A percentile compares a stretch with the other conserved stretches of the same genome.
These are phyloP conservation scores for Aspergillus caelatus DNA, from an alignment of 2,329 filamentous ascomycete species.

Conservation along the genomic window DNA sequence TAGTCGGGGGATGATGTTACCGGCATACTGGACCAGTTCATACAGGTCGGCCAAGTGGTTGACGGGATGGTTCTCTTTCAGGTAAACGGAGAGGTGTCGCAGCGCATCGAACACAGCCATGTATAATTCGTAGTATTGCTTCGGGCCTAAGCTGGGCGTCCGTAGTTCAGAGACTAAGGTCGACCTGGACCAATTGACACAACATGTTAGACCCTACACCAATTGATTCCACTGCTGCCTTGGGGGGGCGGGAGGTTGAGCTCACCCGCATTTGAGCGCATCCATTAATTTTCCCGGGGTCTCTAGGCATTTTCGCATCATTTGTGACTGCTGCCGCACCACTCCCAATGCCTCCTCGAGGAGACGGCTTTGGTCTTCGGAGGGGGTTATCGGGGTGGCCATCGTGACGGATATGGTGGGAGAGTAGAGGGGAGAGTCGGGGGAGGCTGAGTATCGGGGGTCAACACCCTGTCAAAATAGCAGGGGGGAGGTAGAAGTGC, in stretches of 20 bases:
- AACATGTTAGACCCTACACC: conserved; percentile 6
- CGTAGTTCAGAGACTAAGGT: conserved; percentile 98
- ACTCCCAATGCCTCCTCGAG: conserved; percentile 96
- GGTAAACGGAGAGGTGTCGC: conserved; percentile 92
- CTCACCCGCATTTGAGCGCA: conserved; percentile 98
- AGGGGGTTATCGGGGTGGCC: conserved; percentile 60
- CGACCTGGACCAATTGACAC: conserved; percentile 63
- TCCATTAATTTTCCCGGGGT: conserved; percentile 99
- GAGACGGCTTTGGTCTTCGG: conserved; percentile 84
- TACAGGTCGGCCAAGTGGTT: conserved; percentile 98
- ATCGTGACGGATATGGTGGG: conserved; percentile 41
- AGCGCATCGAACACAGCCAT: conserved; percentile 99
- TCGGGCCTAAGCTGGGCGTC: conserved; percentile 94
- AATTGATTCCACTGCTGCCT: conserved; percentile 29
- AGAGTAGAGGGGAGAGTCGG: conserved; percentile 21
- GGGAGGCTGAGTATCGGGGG: conserved; percentile 25
- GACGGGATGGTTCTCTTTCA: conserved; percentile 94
- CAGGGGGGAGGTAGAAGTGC: conserved; percentile 10
- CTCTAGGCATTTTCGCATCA: conserved; percentile 98
- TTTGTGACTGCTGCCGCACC: conserved; percentile 91
- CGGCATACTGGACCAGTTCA: conserved; percentile 96
- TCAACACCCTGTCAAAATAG: conserved; percentile 28
- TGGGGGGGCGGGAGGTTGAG: conserved; percentile 26
- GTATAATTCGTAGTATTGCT: conserved; percentile 99
- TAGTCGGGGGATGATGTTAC: conserved; percentile 92